Base-by-base conservation (phyloP, 2,329 filamentous ascomycete genomes). In the Epichloe gansuensis region DNA sequence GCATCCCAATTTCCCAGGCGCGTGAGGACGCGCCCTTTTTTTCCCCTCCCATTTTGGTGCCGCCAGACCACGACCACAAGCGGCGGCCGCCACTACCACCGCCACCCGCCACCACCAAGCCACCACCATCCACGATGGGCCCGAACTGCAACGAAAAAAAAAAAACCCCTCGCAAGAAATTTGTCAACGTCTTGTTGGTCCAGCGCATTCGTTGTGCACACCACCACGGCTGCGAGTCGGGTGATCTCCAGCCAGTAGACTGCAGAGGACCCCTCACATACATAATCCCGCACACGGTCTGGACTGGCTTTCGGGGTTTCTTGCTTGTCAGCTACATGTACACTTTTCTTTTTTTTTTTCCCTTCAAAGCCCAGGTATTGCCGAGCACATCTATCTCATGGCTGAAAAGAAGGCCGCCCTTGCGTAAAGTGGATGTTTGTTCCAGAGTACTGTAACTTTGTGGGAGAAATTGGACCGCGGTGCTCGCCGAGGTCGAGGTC, bases 341-440 rank as follows among this genome's bases (percentile, higher is more conserved):
- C 17, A 2, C 17, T 21, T 21, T 21, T 21, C 17, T n/a, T 17
- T 17, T 17, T 17, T 17, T 7, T 8, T 27, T 8, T 8, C 0
- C 27, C 27, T 11, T 3, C 27, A 31, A 31, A 31, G 27, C 8
- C 27, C 27, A 31, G 8, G 27, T 31, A 9, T 31, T 31, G 31
- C 31, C 31, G 31, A 31, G 31, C 9, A 31, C 17, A 21, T 21
- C 17, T 21, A 21, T 11, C 31, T 31, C 31, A 11, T 31, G 31
- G 31, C 31, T 31, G 17, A 23, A 23, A 13, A 43, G 21, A 23
- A 23, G 21, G 41, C 11, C n/a, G 38, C 39, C 50, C 44, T 48
- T 52, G 50, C 49, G 34, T 46, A 23, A 36, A 43, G 48, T 43
- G 50, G 45, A 35, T 21, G 44, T 21, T 51, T 51, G 44, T 49